These are phyloP conservation scores for Dacryopinax primogenitus DNA, from an alignment of 768 basidiomycete species.

Conservation along the genomic window DNA sequence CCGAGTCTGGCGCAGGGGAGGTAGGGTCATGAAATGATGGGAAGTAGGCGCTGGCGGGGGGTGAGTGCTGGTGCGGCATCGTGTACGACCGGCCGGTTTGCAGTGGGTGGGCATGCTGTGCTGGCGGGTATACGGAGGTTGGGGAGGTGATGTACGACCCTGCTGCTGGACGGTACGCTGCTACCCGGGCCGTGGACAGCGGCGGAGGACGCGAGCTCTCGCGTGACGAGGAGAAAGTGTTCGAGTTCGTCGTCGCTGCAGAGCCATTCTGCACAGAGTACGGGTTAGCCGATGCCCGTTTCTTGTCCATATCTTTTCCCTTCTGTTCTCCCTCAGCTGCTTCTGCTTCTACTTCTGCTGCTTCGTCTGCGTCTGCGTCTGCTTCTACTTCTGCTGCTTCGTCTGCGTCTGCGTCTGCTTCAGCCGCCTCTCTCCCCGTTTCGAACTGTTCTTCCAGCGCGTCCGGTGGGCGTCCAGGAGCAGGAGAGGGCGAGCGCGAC, in stretches of 20 bases:
- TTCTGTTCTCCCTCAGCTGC: background rate
- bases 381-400: background rate
- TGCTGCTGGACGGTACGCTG: background rate
- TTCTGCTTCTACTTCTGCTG: background rate
- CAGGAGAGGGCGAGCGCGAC: no score
- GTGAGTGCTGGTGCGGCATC: slow-evolving; percentile 36
- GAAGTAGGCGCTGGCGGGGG: slow-evolving; percentile 74
- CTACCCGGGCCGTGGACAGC: background rate
- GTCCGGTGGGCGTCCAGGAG: no score
- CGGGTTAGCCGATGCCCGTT: background rate
- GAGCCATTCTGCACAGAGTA: no score
- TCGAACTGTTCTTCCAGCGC: no score
- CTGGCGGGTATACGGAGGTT: background rate
- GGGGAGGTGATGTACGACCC: background rate
- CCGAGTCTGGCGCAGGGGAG: slow-evolving; percentile 34
- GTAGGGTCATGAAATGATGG: slow-evolving; percentile 40
- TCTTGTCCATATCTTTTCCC: background rate
- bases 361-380: background rate
- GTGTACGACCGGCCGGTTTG: no score
- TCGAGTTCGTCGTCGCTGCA: no score
- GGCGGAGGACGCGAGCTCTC: background rate
- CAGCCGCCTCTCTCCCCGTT: no score
- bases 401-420: no score
- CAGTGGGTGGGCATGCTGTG: background rate
- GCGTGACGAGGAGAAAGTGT: background rate